Base-by-base conservation (phyloP, 1,284 basidiomycete genomes). In the Leccinum insolens region DNA sequence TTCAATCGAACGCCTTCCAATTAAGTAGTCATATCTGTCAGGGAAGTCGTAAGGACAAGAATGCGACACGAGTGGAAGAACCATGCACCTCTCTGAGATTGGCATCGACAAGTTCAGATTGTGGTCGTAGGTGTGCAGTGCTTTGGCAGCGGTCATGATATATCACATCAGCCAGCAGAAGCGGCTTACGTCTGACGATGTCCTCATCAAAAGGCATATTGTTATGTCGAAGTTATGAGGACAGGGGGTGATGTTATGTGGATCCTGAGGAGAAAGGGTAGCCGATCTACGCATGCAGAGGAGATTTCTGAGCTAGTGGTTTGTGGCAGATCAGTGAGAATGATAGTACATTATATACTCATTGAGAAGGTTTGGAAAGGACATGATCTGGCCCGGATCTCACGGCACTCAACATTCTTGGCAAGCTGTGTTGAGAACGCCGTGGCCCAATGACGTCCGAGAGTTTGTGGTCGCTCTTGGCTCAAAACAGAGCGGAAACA, bases 101-200 rank as follows among this genome's bases (percentile, higher is more conserved):
- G 28, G 8, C 7, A 15, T 69, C n/a, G 8, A 17, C 25, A 14
- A 28, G 37, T 59, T 34, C 5, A 49, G 44, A 34, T 41, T 7
- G 3, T 39, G 41, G 17, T 2, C 62, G 17, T 61, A 15, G 17
- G n/a, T 15, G 7, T 46, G 20, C 17, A 17, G 11, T 6, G 3
- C 68, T 69, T 20, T 46, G 49, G n/a, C 22, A 3, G 8, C 6
- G 49, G 17, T 68, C 46, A 66, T 7, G 9, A 66, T 14, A 25
- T 25, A 68, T n/a, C 6, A 44, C 12, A 14, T 7, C 7, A 7
- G 8, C 25, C 8, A 61, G n/a, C 9, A n/a, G 6, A 17, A 28
- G 7, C 0, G 7, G 12, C 66, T 63, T 37, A 67, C 66, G 2
- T 63, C 39, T 44, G 28, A 11, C 7, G 14, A 39, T 2, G n/a